phyloP scores from a whole-genome alignment of 805 yeast genomes.

The Tetrapisispora arboricola region DNA sequence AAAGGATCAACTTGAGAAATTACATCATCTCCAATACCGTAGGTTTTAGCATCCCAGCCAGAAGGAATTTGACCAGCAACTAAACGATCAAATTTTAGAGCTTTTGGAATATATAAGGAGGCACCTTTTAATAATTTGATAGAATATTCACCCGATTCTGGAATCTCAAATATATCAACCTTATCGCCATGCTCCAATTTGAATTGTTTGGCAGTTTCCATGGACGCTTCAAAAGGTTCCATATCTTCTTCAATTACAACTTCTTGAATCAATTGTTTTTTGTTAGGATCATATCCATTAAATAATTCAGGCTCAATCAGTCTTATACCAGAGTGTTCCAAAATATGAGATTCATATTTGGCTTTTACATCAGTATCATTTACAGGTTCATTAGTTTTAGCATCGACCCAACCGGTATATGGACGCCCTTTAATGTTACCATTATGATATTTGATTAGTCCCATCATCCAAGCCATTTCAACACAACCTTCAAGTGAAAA shows the following conservation, averaged over 20 bases:
- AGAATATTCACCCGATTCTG: constrained; percentile 85
- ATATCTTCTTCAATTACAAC: constrained; percentile 92
- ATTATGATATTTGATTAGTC: constrained; percentile 87
- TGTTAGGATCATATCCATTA: constrained; percentile 87
- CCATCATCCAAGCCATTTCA: constrained; percentile 99
- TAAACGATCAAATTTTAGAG: constrained; percentile 53
- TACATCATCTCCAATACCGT: constrained; percentile 92
- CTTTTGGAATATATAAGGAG: constrained; percentile 77
- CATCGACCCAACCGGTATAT: constrained; percentile 96
- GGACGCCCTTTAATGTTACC: constrained; percentile 57
- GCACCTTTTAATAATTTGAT: constrained; percentile 92
- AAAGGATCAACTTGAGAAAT: constrained; percentile 93
- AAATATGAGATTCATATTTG: constrained; percentile 80
- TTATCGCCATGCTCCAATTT: constrained; percentile 87
- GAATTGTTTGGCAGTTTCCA: constrained; percentile 92
- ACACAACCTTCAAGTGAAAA: constrained; percentile 96
- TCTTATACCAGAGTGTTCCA: constrained; percentile 94
- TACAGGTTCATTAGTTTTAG: constrained; percentile 84
- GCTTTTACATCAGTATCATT: constrained; percentile 90
- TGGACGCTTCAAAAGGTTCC: constrained; percentile 90
- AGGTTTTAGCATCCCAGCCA: constrained; percentile 93
- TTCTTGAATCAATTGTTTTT: constrained; percentile 90
- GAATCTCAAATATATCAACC: constrained; percentile 83
- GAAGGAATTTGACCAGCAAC: constrained; percentile 85
- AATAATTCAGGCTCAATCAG: constrained; percentile 92